Conservation (phyloP, 495 filamentous ascomycete species). For the Tuber indicum region DNA sequence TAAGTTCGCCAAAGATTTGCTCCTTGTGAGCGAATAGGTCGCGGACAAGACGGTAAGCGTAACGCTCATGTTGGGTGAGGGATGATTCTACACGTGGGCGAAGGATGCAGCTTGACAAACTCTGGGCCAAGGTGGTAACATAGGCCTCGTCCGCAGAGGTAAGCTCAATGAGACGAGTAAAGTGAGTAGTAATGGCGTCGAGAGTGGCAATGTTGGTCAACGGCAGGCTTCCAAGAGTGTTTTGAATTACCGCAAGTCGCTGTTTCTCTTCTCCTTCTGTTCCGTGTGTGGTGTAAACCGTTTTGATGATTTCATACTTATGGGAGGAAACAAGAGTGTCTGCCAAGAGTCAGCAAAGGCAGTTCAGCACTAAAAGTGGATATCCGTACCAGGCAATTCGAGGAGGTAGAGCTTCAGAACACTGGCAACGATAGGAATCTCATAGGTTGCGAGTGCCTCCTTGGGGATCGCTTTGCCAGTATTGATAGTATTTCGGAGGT, state of each 20-base stretch:
- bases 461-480: slow-evolving; percentile 75
- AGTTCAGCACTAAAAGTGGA: neutral
- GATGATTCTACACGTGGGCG: slow-evolving; percentile 78
- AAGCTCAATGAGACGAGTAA: slow-evolving; percentile 91
- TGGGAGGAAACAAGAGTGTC: slow-evolving; percentile 97
- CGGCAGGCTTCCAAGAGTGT: slow-evolving; percentile 86
- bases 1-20: slow-evolving; percentile 89
- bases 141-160: slow-evolving; percentile 92
- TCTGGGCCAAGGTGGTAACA: slow-evolving; percentile 64
- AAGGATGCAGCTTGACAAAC: slow-evolving; percentile 79
- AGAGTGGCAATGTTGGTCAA: slow-evolving; percentile 97
- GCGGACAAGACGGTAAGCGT: slow-evolving; percentile 82
- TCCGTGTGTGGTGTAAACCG: slow-evolving; percentile 82
- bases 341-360: slow-evolving; percentile 34
- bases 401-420: slow-evolving; percentile 92
- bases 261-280: slow-evolving; percentile 59
- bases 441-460: slow-evolving; percentile 74
- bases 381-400: slow-evolving; percentile 75
- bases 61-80: slow-evolving; percentile 90
- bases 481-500: slow-evolving; percentile 73
- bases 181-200: slow-evolving; percentile 96
- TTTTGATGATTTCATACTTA: slow-evolving; percentile 98
- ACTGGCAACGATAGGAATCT: slow-evolving; percentile 88
- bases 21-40: slow-evolving; percentile 94
- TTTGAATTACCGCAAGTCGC: slow-evolving; percentile 87